Evolutionary conservation across 352 stramenopile species (phyloP), one percentile per base, ranked within the genome.

Genomic region (Pythium scleroteichum): DNA sequence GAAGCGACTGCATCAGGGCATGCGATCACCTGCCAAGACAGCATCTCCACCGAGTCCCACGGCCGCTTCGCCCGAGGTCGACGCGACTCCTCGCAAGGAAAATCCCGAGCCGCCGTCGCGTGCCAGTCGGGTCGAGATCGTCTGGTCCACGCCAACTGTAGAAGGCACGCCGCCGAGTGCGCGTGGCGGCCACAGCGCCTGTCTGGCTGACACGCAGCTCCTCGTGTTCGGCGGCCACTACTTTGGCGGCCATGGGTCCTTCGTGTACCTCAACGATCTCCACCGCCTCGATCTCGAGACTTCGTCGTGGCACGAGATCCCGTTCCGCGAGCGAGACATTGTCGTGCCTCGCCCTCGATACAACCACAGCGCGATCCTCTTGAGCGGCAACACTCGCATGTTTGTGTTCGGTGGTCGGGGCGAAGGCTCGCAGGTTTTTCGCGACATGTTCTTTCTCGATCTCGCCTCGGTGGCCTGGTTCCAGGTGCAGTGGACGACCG

Each of bases 211-310:
- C 57, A 82, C 85, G 13, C 76, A 95, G 42, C 63, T 97, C 16
- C 70, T 97, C 22, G 62, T 97, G 26, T 97, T 97, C 67, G 91
- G 91, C 22, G 90, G 90, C 1, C 85, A 95, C 56, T 96, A 82
- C 72, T 97, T 96, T 67, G 81, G 88, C 27, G 87, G 83, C 59
- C 75, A 89, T 10, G 83, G 85, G 22, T 66, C 62, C 13, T 97
- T 97, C 60, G 78, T 84, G 40, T 97, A 97, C 73, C 68, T 97
- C 22, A 96, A 96, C 56, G 91, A 97, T 59, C 71, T 90, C n/a
- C 85, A 93, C 61, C 76, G 88, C 0, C 72, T 97, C 27, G 88
- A 97, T 73, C 72, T 96, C 13, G 74, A 82, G 55, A 91, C 75
- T 10, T 92, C 88, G 35, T 76, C 76, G 16, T 94, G 85, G 85